Evolutionary conservation across 768 basidiomycete genomes (phyloP).

Genomic region (Agaricus sinodeliciosus): DNA sequence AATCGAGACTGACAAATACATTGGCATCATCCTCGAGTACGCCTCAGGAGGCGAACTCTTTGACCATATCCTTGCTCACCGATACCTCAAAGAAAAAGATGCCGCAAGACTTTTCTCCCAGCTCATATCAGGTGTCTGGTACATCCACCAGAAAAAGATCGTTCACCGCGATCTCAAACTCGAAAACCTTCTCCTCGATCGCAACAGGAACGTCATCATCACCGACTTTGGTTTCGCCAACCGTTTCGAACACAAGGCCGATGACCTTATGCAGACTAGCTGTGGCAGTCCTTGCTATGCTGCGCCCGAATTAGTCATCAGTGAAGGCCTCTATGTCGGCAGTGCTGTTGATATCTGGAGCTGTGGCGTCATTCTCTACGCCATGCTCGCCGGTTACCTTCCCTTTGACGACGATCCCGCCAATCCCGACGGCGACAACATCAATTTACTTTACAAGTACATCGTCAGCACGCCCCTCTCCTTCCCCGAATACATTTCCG

Average conservation of each 20-base stretch:
- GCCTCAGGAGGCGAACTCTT: conserved; percentile 98
- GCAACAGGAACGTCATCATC: conserved; percentile 97
- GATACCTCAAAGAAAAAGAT: conserved; percentile 90
- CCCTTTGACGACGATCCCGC: conserved; percentile 99
- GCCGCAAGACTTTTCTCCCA: conserved; percentile 96
- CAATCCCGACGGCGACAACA: conserved; percentile 99
- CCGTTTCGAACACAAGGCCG: conserved; percentile 85
- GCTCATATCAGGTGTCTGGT: conserved; percentile 97
- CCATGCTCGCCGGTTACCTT: conserved; percentile 96
- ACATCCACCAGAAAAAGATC: conserved; percentile 98
- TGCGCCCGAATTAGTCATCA: conserved; percentile 95
- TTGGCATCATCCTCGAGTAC: conserved; percentile 98
- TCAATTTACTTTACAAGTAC: conserved; percentile 97
- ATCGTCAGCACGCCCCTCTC: conserved; percentile 96
- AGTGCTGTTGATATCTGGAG: conserved; percentile 98
- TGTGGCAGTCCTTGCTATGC: conserved; percentile 98
- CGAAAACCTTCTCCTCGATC: conserved; percentile 95
- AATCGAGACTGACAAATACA: conserved; percentile 99
- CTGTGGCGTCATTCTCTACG: conserved; percentile 93
- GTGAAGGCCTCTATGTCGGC: conserved; percentile 94
- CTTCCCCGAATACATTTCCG: conserved; percentile 93
- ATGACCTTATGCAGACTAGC: conserved; percentile 98
- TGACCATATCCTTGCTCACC: conserved; percentile 97
- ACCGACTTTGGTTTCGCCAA: conserved; percentile 99
- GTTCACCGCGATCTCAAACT: conserved; percentile 99